Evolutionary conservation across 208 protist species (phyloP).

Genomic region (Leishmania major): DNA sequence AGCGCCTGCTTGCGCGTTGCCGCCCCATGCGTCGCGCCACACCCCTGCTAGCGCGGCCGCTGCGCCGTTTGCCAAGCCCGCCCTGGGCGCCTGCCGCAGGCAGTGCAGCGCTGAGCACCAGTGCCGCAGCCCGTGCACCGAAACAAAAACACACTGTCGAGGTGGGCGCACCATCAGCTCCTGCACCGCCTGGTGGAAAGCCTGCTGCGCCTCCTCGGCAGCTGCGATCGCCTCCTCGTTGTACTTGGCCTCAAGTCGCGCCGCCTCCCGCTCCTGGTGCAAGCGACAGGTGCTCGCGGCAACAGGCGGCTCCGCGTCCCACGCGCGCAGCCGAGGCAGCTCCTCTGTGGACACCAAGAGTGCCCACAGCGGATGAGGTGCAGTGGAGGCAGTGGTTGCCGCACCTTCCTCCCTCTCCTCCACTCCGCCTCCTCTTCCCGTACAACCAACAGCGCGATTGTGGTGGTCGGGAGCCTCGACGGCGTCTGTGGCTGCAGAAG

Average conservation of each 20-base stretch:
- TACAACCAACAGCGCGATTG: neutral
- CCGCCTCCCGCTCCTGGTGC: neutral
- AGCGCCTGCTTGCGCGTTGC: neutral
- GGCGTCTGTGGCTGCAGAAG: neutral
- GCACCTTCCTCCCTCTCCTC: neutral
- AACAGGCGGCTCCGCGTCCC: constrained; percentile 24
- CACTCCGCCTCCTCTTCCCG: neutral
- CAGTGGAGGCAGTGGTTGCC: neutral
- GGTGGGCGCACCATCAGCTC: constrained; percentile 22
- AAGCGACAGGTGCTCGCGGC: neutral
- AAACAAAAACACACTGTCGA: constrained; percentile 29
- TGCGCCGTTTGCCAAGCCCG: neutral
- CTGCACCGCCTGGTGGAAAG: neutral
- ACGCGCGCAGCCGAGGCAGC: constrained; percentile 8
- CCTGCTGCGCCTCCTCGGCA: constrained; percentile 8
- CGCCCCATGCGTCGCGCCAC: neutral
- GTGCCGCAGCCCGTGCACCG: constrained; percentile 16
- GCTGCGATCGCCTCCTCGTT: constrained; percentile 12
- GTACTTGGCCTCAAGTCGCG: neutral
- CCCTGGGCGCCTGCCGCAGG: neutral
- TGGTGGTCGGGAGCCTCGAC: too few species aligned
- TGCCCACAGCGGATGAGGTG: neutral
- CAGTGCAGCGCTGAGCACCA: constrained; percentile 16
- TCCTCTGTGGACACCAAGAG: neutral
- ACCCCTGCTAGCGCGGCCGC: neutral